Evolutionary conservation across 2,329 filamentous ascomycete species (phyloP).

Genomic region (Phaeosphaeriaceae sp.): DNA sequence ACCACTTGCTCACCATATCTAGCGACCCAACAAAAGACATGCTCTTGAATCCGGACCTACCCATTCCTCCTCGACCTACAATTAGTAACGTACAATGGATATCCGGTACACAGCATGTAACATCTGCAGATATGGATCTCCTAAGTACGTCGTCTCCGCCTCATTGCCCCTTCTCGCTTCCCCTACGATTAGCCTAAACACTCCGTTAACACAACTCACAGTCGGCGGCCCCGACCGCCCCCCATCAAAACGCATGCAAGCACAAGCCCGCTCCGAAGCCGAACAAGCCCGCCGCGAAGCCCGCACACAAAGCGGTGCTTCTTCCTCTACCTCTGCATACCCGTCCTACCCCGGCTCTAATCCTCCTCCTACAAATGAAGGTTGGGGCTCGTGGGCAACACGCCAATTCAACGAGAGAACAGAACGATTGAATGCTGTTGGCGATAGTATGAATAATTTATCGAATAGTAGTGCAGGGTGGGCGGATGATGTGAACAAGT

Average conservation of each 20-base stretch:
- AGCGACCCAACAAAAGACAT: constrained; percentile 67
- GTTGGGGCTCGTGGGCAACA: constrained; percentile 79
- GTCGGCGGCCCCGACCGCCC: constrained; percentile 87
- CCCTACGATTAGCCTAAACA: background rate
- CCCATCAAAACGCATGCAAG: constrained; percentile 85
- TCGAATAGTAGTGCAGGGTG: constrained; percentile 82
- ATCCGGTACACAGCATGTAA: constrained; percentile 89
- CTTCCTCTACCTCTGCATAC: constrained; percentile 39
- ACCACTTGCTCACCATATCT: constrained; percentile 9
- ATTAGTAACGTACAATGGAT: constrained; percentile 98
- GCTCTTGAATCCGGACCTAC: constrained; percentile 77
- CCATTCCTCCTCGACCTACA: constrained; percentile 80
- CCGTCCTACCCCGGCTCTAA: constrained; percentile 25
- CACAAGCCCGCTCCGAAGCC: constrained; percentile 77
- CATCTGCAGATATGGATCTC: constrained; percentile 84
- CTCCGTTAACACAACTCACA: constrained; percentile 26
- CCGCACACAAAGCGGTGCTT: constrained; percentile 43
- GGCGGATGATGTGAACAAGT: constrained; percentile 88
- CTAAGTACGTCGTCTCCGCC: constrained; percentile 60
- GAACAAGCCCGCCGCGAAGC: constrained; percentile 56
- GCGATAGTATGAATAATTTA: constrained; percentile 82
- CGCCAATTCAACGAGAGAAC: constrained; percentile 89
- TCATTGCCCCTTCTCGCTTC: background rate
- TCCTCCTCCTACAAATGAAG: constrained; percentile 48
- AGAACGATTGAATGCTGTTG: constrained; percentile 81